Conservation (phyloP, 257 asterid genomes). For the Anisodus tanguticus region DNA sequence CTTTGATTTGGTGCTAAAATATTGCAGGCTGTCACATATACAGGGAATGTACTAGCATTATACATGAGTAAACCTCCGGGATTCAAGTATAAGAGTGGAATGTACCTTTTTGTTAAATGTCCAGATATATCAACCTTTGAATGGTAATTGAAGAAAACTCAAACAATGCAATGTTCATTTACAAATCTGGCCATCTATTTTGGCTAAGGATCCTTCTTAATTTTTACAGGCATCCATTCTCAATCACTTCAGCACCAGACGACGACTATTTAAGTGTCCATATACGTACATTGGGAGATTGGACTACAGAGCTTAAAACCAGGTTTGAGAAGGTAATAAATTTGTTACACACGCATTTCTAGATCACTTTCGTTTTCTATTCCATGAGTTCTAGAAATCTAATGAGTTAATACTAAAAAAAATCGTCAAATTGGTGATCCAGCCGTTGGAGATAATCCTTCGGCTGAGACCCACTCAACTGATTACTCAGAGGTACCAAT, state of each 20-base stretch:
- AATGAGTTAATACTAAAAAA: background rate
- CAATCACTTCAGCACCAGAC: constrained; percentile 96
- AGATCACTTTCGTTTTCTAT: background rate
- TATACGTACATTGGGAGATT: constrained; percentile 85
- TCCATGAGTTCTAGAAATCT: background rate
- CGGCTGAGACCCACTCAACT: too few relatives aligned
- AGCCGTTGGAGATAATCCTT: too few relatives aligned
- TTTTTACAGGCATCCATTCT: constrained; percentile 84
- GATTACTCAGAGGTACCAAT: too few relatives aligned
- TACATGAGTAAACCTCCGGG: constrained; percentile 83
- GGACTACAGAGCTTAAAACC: constrained; percentile 81
- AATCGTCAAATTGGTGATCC: background rate
- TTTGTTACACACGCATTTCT: background rate
- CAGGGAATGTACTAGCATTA: constrained; percentile 85
- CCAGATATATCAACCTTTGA: constrained; percentile 77
- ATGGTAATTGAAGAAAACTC: constrained; percentile 53
- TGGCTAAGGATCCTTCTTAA: background rate
- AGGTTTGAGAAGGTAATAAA: constrained; percentile 63
- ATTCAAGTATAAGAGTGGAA: constrained; percentile 93
- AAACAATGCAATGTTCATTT: background rate
- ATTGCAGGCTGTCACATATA: constrained; percentile 78
- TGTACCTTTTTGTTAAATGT: constrained; percentile 91
- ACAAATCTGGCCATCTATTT: background rate
- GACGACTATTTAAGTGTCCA: constrained; percentile 81
- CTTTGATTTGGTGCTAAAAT: background rate